phyloP scores from a whole-genome alignment of 2,329 filamentous ascomycete genomes.

The Tympanopsis confertula region DNA sequence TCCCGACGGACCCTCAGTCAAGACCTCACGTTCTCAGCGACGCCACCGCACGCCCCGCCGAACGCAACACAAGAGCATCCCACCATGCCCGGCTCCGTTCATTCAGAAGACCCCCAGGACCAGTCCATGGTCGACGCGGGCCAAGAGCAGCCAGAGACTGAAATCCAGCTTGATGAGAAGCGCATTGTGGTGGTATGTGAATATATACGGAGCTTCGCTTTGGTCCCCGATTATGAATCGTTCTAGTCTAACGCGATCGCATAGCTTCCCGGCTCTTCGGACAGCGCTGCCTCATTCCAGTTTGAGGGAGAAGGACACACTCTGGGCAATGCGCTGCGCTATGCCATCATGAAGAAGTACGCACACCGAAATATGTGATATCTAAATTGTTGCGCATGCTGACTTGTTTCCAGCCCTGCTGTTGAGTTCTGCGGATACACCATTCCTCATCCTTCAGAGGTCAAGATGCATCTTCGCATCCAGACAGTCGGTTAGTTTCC shows the following conservation, averaged over 20 bases:
- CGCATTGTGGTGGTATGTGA: background rate
- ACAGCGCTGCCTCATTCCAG: constrained; percentile 61
- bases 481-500: constrained; percentile 52
- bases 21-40: too few relatives aligned
- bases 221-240: too few relatives aligned
- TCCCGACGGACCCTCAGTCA: too few relatives aligned
- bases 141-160: background rate
- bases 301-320: constrained; percentile 66
- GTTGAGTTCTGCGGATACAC: constrained; percentile 72
- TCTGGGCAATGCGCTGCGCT: constrained; percentile 62
- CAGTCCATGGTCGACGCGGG: constrained; percentile 1
- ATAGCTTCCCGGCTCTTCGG: constrained; percentile 49
- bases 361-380: constrained; percentile 8
- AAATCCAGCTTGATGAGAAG: background rate
- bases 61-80: too few relatives aligned
- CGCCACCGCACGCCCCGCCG: too few relatives aligned
- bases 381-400: background rate
- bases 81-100: background rate
- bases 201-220: background rate
- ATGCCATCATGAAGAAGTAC: constrained; percentile 70
- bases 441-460: constrained; percentile 64
- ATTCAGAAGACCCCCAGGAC: constrained; percentile 1
- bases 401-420: constrained; percentile 39
- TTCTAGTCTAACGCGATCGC: background rate
- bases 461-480: constrained; percentile 63